Conservation (phyloP, 495 filamentous ascomycete genomes). For the Xylaria curta region DNA sequence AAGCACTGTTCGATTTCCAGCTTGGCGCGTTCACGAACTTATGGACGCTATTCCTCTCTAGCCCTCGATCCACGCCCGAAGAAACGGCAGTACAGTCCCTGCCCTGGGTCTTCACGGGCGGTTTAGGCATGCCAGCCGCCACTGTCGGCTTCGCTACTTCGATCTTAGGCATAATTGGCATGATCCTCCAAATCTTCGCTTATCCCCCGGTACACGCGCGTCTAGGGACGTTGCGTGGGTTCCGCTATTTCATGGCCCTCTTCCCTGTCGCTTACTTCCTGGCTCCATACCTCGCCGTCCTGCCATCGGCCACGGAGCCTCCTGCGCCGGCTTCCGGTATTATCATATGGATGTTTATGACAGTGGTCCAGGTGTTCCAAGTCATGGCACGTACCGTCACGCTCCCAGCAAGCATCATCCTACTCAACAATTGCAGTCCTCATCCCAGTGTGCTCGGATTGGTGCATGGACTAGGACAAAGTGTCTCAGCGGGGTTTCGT, state of each 20-base stretch:
- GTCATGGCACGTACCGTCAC: conserved; percentile 81
- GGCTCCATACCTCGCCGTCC: conserved; percentile 73
- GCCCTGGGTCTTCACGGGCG: conserved; percentile 79
- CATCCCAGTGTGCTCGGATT: conserved; percentile 82
- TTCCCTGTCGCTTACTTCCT: conserved; percentile 79
- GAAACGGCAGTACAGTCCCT: conserved; percentile 41
- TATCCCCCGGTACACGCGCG: conserved; percentile 73
- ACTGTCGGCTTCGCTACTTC: conserved; percentile 79
- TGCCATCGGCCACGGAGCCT: conserved; percentile 65
- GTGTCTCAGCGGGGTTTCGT: conserved; percentile 71
- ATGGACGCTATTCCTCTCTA: conserved; percentile 84
- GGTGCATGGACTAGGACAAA: conserved; percentile 82
- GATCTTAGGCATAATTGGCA: conserved; percentile 77
- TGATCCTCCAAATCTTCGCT: conserved; percentile 76
- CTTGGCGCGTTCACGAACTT: conserved; percentile 83
- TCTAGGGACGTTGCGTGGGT: conserved; percentile 71
- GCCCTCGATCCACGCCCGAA: conserved; percentile 68
- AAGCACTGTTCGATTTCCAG: conserved; percentile 75
- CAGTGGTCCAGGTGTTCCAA: conserved; percentile 70
- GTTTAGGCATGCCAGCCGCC: conserved; percentile 75
- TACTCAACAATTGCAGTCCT: conserved; percentile 83
- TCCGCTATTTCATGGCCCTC: conserved; percentile 70
- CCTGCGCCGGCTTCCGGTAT: conserved; percentile 69
- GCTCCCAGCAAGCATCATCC: conserved; percentile 75
- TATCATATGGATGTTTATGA: conserved; percentile 73